Base-by-base conservation (phyloP, 176 grass and related monocot genomes). In the Carex littledalei region DNA sequence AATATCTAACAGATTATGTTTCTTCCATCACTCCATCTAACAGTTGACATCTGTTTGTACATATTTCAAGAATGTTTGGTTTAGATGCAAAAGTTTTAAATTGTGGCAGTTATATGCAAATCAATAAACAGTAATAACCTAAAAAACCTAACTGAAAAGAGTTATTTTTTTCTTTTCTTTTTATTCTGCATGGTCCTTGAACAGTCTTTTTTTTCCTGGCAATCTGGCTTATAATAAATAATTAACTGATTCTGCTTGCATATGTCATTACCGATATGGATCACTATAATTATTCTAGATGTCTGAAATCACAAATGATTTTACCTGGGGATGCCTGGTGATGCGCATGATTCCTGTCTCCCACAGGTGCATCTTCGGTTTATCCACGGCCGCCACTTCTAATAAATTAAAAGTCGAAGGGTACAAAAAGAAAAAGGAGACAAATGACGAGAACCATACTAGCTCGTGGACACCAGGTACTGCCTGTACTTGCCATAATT, bases 291-390 rank as follows among this genome's bases (percentile, higher is more conserved):
- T n/a, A 47, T 47, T 54, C 22, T 77, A 32, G 11, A 57, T 78
- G 49, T 56, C 21, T 34, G 50, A 15, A 78, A 78, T 57, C 52
- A 72, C 37, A 24, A 50, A 65, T 55, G 53, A 58, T 3, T 54
- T 65, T 86, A 98, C 96, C 93, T 99, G 93, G 22, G 93, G 96
- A 86, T 99, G 96, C 83, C 96, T 89, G 9, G 93, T 99, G 67
- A 95, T 95, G 72, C 96, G 89, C 91, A 99, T 99, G 81, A 99
- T 95, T 88, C 96, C 96, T 12, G 93, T 95, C 87, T 99, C 96
- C 96, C 96, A 99, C 63, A 99, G 85, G 21, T 99, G 96, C 67
- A 99, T 77, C 80, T 92, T 99, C 43, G 96, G 96, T 84, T 95
- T 92, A 89, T 99, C 96, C 34, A 99, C 91, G 3, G 96, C 96